These are phyloP conservation scores for Nephromyces sp. DNA, from an alignment of 169 alveolate species.

Conservation along the genomic window DNA sequence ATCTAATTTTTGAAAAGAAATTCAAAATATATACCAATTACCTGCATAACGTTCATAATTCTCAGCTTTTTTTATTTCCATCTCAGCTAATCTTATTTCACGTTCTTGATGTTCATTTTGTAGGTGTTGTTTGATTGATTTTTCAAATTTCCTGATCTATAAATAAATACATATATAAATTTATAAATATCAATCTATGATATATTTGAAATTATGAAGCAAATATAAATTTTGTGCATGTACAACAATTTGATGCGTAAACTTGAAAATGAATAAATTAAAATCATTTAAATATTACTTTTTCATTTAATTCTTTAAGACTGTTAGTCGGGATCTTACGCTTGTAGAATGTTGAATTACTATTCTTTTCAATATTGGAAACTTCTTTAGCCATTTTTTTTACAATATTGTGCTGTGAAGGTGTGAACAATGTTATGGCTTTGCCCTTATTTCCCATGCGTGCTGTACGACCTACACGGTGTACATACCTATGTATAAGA, in stretches of 20 bases:
- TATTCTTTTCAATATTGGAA: neutral
- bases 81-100: slow-evolving; percentile 17
- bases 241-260: too few relatives aligned
- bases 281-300: too few relatives aligned
- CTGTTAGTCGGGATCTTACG: neutral
- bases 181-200: neutral
- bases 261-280: too few relatives aligned
- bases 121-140: neutral
- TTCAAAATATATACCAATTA: neutral
- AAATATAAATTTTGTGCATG: too few relatives aligned
- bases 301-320: neutral
- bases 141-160: neutral
- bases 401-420: neutral
- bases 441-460: slow-evolving; percentile 72
- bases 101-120: slow-evolving; percentile 19
- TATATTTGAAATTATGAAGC: neutral
- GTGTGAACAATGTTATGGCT: slow-evolving; percentile 17
- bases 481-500: slow-evolving; percentile 54
- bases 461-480: slow-evolving; percentile 83
- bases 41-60: slow-evolving; percentile 18
- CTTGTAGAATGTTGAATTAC: neutral
- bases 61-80: slow-evolving; percentile 19
- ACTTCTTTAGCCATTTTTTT: neutral
- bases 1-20: neutral
- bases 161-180: neutral